phyloP scores from a whole-genome alignment of 306 rosid species.

The Cyamopsis tetragonoloba region DNA sequence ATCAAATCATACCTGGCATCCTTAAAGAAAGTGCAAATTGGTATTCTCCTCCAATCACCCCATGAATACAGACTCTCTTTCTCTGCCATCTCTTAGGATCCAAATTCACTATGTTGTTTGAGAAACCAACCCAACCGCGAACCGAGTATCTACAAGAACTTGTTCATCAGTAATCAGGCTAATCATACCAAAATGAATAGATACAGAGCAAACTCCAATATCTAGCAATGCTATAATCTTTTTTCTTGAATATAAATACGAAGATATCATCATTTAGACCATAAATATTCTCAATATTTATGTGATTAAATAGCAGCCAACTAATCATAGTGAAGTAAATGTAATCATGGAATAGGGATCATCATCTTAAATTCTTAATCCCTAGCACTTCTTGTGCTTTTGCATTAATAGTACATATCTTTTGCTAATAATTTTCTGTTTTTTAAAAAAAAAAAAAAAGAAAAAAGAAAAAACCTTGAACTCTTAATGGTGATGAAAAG shows the following conservation, averaged over 20 bases:
- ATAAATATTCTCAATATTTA: conserved; percentile 10
- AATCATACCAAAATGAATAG: conserved; percentile 7
- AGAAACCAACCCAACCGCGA: background rate
- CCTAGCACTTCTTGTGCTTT: too few relatives aligned
- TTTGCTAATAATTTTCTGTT: too few relatives aligned
- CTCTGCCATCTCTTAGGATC: conserved; percentile 45
- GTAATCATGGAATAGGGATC: conserved; percentile 17
- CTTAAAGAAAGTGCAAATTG: conserved; percentile 57
- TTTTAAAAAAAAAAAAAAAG: too few relatives aligned
- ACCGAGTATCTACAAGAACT: background rate
- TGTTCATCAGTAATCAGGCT: background rate
- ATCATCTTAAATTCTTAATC: too few relatives aligned
- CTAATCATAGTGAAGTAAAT: conserved; percentile 17
- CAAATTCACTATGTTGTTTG: conserved; percentile 18
- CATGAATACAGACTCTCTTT: conserved; percentile 37
- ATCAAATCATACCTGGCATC: conserved; percentile 59
- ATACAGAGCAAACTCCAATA: conserved; percentile 14
- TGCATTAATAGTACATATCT: too few relatives aligned
- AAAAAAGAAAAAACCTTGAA: too few relatives aligned
- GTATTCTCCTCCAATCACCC: conserved; percentile 45
- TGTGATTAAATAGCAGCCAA: conserved; percentile 10
- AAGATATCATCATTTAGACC: conserved; percentile 1
- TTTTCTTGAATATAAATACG: background rate
- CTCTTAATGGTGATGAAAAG: conserved; percentile 8
- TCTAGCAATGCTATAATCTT: background rate